These are phyloP conservation scores for Besnoitia besnoiti DNA, from an alignment of 169 alveolate species.

Conservation along the genomic window DNA sequence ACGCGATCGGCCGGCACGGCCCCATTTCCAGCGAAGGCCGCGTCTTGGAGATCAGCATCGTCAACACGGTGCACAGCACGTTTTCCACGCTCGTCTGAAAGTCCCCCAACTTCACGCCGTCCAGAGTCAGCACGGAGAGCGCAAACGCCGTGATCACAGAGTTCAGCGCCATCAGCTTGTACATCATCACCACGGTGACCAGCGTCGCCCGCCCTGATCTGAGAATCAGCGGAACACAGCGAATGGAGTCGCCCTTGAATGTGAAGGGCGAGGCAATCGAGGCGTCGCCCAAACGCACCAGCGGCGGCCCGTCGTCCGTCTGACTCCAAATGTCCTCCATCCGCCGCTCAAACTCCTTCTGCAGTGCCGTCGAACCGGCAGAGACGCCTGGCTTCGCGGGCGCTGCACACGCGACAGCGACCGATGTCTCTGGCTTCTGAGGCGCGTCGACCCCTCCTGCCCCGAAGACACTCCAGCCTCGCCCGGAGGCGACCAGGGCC, in stretches of 20 bases:
- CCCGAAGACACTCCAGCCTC: too few relatives aligned
- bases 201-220: constrained; percentile 95
- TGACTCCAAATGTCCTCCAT: constrained; percentile 71
- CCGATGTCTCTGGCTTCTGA: neutral
- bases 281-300: constrained; percentile 95
- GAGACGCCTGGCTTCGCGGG: neutral
- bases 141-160: constrained; percentile 94
- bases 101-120: constrained; percentile 98
- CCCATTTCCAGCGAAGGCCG: constrained; percentile 71
- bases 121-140: constrained; percentile 93
- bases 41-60: constrained; percentile 77
- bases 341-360: constrained; percentile 20
- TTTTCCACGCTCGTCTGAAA: constrained; percentile 92
- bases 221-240: constrained; percentile 77
- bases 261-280: constrained; percentile 99
- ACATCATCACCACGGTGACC: constrained; percentile 94
- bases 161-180: constrained; percentile 95
- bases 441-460: neutral
- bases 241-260: constrained; percentile 89
- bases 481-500: too few relatives aligned
- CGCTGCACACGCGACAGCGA: neutral
- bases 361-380: too few relatives aligned
- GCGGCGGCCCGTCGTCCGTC: constrained; percentile 82
- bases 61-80: constrained; percentile 77
- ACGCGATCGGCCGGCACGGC: constrained; percentile 53